Evolutionary conservation across 1,284 basidiomycete species (phyloP).

Genomic region (Mycena sp.): DNA sequence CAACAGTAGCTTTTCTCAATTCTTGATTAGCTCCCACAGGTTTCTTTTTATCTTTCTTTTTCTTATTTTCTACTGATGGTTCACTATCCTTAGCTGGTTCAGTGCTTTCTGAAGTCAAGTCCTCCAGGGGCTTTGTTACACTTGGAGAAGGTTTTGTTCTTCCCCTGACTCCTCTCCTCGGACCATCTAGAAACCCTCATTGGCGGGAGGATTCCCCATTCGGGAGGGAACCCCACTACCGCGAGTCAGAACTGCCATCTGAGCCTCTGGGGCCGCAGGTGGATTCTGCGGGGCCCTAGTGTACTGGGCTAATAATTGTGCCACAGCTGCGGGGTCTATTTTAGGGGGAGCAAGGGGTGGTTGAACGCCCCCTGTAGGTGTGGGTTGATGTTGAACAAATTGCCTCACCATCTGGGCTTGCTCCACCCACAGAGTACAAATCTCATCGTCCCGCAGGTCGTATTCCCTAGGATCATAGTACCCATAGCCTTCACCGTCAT

Average conservation of each 20-base stretch:
- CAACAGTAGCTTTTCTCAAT: neutral
- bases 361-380: neutral
- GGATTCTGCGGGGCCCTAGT: too few relatives aligned
- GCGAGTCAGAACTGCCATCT: neutral
- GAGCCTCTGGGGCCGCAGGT: too few relatives aligned
- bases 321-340: neutral
- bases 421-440: neutral
- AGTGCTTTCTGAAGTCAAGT: neutral
- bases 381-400: neutral
- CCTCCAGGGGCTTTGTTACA: neutral
- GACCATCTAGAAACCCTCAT: too few relatives aligned
- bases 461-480: neutral
- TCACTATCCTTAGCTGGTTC: neutral
- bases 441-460: slow-evolving; percentile 1
- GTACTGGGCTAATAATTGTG: neutral
- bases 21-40: too few relatives aligned
- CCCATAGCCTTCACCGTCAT: neutral
- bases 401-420: neutral
- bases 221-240: neutral
- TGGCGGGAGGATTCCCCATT: neutral
- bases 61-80: neutral
- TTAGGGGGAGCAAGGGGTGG: neutral
- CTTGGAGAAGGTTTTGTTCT: too few relatives aligned
- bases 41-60: neutral
- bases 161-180: too few relatives aligned